Percentiles rank a stretch among this genome's conserved stretches.
These are phyloP conservation scores for Pestalotiopsis sp. DNA, from an alignment of 2,329 filamentous ascomycete species.

Conservation along the genomic window DNA sequence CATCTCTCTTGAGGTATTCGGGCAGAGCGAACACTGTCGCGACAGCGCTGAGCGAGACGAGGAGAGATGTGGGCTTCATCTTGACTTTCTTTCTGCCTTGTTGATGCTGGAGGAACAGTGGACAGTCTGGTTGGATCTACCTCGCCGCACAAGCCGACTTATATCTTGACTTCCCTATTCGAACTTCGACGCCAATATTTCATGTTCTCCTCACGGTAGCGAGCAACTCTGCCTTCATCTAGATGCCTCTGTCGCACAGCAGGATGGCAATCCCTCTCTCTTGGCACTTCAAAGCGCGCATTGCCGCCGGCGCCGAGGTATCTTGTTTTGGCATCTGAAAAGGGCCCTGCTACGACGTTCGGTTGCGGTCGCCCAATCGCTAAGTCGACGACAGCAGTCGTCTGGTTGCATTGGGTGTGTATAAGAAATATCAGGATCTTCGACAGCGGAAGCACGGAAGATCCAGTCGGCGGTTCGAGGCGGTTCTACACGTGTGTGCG, in stretches of 20 bases:
- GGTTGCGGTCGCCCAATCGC: neutral
- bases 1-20: neutral
- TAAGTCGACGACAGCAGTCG: neutral
- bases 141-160: neutral
- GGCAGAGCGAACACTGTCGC: neutral
- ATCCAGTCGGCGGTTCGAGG: neutral
- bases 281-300: neutral
- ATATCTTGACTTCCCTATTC: neutral
- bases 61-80: neutral
- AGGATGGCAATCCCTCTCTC: neutral
- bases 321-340: slow-evolving; percentile 1
- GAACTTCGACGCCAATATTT: neutral
- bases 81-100: neutral
- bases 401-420: neutral
- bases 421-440: neutral
- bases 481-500: neutral
- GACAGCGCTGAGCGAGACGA: neutral
- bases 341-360: neutral
- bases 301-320: neutral
- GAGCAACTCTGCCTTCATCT: neutral
- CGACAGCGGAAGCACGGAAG: neutral
- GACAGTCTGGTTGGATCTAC: neutral
- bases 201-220: neutral
- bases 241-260: neutral
- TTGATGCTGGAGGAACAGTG: neutral